Conservation (phyloP, 176 grass and related monocot species). For the Hordeum marinum region DNA sequence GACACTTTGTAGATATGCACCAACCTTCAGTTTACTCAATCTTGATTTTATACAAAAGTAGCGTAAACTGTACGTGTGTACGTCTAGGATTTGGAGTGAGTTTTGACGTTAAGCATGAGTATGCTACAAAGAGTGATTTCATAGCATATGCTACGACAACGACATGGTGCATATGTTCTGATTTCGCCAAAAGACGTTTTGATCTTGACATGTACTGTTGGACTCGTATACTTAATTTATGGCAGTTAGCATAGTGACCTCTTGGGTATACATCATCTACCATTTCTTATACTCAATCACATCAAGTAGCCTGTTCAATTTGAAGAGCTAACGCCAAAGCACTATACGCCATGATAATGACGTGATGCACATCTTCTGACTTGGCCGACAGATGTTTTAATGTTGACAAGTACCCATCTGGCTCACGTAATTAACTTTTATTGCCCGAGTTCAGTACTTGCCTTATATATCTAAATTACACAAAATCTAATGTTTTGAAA, state of each 20-base stretch:
- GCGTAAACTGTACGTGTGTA: background rate
- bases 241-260: slow-evolving; percentile 2
- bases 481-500: background rate
- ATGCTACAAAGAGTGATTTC: background rate
- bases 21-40: background rate
- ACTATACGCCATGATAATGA: slow-evolving; percentile 2
- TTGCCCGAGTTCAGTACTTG: background rate
- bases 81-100: background rate
- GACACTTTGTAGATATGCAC: background rate
- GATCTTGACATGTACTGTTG: background rate
- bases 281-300: slow-evolving; percentile 3
- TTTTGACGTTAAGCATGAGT: background rate
- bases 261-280: background rate
- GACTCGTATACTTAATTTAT: background rate
- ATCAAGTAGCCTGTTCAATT: slow-evolving; percentile 10
- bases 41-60: background rate
- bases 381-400: slow-evolving; percentile 11
- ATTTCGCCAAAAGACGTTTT: background rate
- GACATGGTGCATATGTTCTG: background rate
- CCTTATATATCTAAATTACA: background rate
- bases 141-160: background rate
- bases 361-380: background rate
- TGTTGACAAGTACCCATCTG: background rate
- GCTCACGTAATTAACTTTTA: background rate
- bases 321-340: background rate